A percentile compares a stretch with the other conserved stretches of the same genome.
Evolutionary conservation across 345 rosid species (phyloP).

Genomic region (Moricandia moricandioides): DNA sequence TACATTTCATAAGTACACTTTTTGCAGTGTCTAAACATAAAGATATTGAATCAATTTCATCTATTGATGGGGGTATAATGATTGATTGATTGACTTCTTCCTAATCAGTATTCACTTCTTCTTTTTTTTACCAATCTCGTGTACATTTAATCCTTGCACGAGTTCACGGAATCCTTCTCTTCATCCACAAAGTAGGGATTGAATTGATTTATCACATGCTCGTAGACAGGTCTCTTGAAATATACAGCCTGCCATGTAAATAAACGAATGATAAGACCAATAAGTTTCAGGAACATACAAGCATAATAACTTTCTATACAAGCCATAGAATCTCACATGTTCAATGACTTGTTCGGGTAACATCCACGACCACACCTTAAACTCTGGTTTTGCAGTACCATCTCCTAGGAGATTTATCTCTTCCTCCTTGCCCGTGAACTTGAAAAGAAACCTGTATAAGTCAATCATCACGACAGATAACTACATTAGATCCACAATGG

Average conservation of each 20-base stretch:
- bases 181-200: conserved; percentile 50
- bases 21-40: background rate
- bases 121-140: background rate
- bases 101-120: conserved; percentile 11
- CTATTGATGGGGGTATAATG: background rate
- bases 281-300: background rate
- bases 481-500: background rate
- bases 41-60: conserved; percentile 9
- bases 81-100: background rate
- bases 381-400: conserved; percentile 70
- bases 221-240: conserved; percentile 69
- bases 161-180: conserved; percentile 18
- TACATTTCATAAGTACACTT: background rate
- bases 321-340: conserved; percentile 39
- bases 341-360: conserved; percentile 57
- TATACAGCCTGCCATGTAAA: conserved; percentile 49
- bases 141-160: conserved; percentile 4
- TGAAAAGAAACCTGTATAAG: conserved; percentile 63
- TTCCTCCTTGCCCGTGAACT: conserved; percentile 68
- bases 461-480: background rate
- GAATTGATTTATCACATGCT: conserved; percentile 59
- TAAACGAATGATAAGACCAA: background rate
- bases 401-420: conserved; percentile 77
- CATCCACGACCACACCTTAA: conserved; percentile 73
- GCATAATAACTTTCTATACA: background rate